Base-by-base conservation (phyloP, 495 filamentous ascomycete genomes). In the Echria macrotheca region DNA sequence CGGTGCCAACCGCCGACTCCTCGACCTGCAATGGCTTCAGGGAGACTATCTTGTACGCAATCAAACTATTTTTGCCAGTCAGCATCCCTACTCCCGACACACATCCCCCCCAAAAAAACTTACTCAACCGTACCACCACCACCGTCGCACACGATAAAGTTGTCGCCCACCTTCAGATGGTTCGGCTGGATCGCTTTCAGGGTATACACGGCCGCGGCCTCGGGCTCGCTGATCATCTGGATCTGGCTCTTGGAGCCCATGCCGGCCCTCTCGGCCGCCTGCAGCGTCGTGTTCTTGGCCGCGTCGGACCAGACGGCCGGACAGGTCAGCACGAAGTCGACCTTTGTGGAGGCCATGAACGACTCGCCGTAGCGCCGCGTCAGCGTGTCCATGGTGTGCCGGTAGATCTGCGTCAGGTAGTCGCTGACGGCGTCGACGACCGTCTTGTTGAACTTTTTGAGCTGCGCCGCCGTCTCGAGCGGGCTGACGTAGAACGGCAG, bases 301-400 rank as follows among this genome's bases (percentile, higher is more conserved):
- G 75, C 74, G 40, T 89, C 85, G 7, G 79, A 81, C 85, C 85
- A 88, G n/a, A 89, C 78, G n/a, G 85, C 85, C 5, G 85, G 85
- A 28, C 86, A 86, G 0, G 85, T 89, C 19, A 89, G 68, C 19
- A 89, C 79, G 51, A 83, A 86, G 32, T 82, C 77, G 24, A 87
- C 75, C 28, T 74, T 76, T 7, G 77, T 84, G 2, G 71, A 75
- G 4, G 70, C 68, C 61, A 89, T 75, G 49, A 83, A 78, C 4
- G 76, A 75, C 54, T 77, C 67, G 37, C 82, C 83, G 28, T 86
- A 74, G 3, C 84, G 72, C 11, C 82, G 71, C 1, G 78, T 81
- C 25, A 89, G 71, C 0, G 83, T 86, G 56, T 85, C 75, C 76
- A 87, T 81, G 14, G 85, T 89, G 64, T 89, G 84, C 44, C 77